Percentiles rank a stretch among this genome's conserved stretches.
These are phyloP conservation scores for Triticum dicoccoides DNA, from an alignment of 176 grass and related monocot species.

Conservation along the genomic window DNA sequence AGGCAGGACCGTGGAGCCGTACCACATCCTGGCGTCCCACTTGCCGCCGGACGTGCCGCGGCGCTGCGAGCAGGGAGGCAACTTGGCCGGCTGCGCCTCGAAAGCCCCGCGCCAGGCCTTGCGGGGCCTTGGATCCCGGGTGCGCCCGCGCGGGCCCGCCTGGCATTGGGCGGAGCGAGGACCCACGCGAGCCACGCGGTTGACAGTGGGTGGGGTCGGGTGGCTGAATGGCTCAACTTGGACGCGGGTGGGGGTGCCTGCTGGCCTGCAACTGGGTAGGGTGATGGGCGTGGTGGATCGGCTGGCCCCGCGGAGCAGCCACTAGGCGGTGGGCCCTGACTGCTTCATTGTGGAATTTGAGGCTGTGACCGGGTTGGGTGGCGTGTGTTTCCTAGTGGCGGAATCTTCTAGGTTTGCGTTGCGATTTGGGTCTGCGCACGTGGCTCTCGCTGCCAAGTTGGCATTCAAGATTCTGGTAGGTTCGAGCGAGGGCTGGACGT, in stretches of 20 bases:
- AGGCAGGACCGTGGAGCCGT: background rate
- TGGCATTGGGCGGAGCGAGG: background rate
- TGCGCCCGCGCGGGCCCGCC: background rate
- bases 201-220: background rate
- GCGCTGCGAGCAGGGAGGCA: constrained; percentile 6
- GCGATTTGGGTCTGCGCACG: background rate
- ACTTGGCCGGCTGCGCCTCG: constrained; percentile 1
- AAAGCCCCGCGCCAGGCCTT: background rate
- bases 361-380: background rate
- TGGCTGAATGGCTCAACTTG: background rate
- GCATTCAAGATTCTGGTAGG: background rate
- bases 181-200: background rate
- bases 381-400: background rate
- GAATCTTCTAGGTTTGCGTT: constrained; percentile 28
- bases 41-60: constrained; percentile 1
- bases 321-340: background rate
- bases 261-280: background rate
- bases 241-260: background rate
- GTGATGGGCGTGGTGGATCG: background rate
- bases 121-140: background rate
- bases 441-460: background rate
- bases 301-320: background rate
- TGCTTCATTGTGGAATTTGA: background rate
- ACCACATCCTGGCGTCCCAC: background rate
- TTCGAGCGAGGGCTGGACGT: no score